These are phyloP conservation scores for Naganishia randhawae DNA, from an alignment of 768 basidiomycete species.

Conservation along the genomic window DNA sequence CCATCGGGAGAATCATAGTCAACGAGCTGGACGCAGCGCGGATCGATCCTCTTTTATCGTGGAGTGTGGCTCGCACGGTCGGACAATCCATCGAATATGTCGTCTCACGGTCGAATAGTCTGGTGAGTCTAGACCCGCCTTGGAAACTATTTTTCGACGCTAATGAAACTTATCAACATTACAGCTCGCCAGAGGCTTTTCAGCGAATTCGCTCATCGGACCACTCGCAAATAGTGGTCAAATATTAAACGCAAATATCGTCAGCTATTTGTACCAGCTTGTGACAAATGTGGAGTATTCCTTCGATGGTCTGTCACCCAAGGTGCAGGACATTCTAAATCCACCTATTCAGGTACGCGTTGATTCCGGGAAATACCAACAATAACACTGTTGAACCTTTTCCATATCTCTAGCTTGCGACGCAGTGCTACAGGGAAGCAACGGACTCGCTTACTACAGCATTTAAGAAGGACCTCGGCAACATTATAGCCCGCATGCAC, in stretches of 20 bases:
- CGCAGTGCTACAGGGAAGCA: constrained; percentile 41
- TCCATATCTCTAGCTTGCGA: constrained; percentile 8
- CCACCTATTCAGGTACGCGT: constrained; percentile 61
- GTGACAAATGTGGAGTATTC: constrained; percentile 67
- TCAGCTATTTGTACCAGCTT: constrained; percentile 73
- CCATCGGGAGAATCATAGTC: constrained; percentile 68
- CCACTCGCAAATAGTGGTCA: constrained; percentile 76
- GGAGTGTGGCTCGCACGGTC: constrained; percentile 71
- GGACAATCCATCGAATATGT: constrained; percentile 67
- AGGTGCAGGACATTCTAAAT: constrained; percentile 59
- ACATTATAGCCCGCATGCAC: constrained; percentile 73
- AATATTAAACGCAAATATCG: constrained; percentile 68
- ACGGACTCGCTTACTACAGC: constrained; percentile 49
- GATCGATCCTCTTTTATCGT: constrained; percentile 84
- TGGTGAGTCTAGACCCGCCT: constrained; percentile 57
- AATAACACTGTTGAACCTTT: too few relatives aligned
- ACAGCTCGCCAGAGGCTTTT: constrained; percentile 71
- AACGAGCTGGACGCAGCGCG: constrained; percentile 91
- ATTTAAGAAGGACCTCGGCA: constrained; percentile 71
- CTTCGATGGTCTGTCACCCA: constrained; percentile 63
- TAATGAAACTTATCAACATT: neutral
- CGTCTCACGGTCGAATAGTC: constrained; percentile 60
- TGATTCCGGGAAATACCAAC: constrained; percentile 27
- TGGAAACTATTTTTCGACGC: neutral
- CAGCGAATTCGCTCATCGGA: constrained; percentile 69